phyloP scores from a whole-genome alignment of 176 grass and related monocot species.

The maize (Zea mays) region DNA sequence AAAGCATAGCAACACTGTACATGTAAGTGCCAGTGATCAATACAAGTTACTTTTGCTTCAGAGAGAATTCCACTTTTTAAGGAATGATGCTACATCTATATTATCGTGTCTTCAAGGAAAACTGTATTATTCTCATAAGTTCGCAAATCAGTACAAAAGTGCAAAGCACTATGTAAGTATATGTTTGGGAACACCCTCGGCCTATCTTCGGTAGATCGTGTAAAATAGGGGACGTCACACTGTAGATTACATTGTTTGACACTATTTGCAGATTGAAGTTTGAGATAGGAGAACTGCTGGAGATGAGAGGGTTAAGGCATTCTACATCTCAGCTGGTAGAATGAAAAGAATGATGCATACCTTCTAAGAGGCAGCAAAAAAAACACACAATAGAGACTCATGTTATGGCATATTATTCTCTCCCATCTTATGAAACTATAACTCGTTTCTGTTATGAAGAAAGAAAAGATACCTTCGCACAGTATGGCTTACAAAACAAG shows the following conservation, averaged over 20 bases:
- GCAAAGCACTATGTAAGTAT: not conserved
- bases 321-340: not conserved
- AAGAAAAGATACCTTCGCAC: not conserved
- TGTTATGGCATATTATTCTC: not conserved
- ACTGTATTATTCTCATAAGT: not conserved
- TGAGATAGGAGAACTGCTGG: no score
- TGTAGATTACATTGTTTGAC: no score
- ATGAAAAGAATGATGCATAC: not conserved
- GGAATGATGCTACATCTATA: not conserved
- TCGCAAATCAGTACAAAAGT: not conserved
- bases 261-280: no score
- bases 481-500: not conserved
- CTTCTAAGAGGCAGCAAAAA: not conserved
- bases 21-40: not conserved
- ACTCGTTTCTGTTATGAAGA: not conserved
- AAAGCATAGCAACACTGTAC: not conserved
- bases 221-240: no score
- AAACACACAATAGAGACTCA: not conserved
- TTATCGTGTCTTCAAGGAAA: not conserved
- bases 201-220: no score
- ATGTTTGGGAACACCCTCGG: not conserved
- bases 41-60: not conserved
- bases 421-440: not conserved
- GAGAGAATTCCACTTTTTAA: not conserved
- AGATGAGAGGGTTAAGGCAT: not conserved